Percentiles rank a stretch among this genome's conserved stretches.
Conservation (phyloP, 371 early-diverging fungal genomes). For the Mortierella sp. region DNA sequence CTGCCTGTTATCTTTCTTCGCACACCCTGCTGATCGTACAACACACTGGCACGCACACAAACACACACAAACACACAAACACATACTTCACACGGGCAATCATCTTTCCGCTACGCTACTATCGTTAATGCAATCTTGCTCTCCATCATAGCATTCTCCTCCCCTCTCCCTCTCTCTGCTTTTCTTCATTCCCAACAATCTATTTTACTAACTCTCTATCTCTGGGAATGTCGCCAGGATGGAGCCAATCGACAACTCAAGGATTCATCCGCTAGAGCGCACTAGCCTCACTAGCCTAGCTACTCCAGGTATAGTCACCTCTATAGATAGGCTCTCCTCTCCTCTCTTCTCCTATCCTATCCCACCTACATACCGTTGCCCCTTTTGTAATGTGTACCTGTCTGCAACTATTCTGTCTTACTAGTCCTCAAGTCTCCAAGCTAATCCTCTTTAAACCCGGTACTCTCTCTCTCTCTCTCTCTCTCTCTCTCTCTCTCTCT, state of each 20-base stretch:
- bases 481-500: too few species aligned
- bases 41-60: background rate
- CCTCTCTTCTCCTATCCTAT: background rate
- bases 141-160: constrained; percentile 64
- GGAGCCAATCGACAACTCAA: constrained; percentile 11
- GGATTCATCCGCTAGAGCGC: background rate
- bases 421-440: background rate
- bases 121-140: constrained; percentile 63
- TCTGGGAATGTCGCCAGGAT: constrained; percentile 17
- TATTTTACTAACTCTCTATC: background rate
- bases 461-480: too few species aligned
- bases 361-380: background rate
- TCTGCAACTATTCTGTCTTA: constrained; percentile 73
- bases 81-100: background rate
- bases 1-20: background rate
- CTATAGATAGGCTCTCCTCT: constrained; percentile 5
- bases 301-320: background rate
- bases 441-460: background rate
- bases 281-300: background rate
- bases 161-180: background rate
- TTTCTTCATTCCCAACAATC: background rate
- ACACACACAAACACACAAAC: background rate
- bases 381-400: background rate
- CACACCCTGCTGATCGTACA: too few species aligned
- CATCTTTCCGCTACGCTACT: too few species aligned